Conservation (phyloP, 768 basidiomycete genomes). For the Macrolepiota dolichaula region DNA sequence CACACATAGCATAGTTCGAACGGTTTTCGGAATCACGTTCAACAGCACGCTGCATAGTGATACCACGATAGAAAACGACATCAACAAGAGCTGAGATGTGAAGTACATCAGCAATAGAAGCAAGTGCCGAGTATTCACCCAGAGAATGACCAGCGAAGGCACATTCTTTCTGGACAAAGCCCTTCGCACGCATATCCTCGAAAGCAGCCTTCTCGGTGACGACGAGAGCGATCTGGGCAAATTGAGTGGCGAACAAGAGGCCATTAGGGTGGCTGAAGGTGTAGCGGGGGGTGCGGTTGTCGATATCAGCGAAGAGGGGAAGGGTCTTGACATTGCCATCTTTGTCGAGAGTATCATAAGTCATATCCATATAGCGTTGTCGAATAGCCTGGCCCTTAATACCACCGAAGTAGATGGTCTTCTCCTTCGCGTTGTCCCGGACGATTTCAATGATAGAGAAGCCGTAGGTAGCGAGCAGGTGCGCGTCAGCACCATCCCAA, state of each 20-base stretch:
- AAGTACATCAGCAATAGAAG: conserved; percentile 95
- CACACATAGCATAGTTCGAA: conserved; percentile 98
- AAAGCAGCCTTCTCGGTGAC: conserved; percentile 98
- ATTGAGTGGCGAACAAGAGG: conserved; percentile 95
- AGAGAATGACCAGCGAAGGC: conserved; percentile 98
- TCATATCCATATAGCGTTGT: conserved; percentile 99
- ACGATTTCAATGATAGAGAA: conserved; percentile 99
- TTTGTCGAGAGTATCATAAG: conserved; percentile 95
- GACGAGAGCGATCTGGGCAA: conserved; percentile 97
- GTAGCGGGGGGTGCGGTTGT: conserved; percentile 90
- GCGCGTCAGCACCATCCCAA: conserved; percentile 95
- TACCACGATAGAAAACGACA: conserved; percentile 98
- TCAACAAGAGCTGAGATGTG: conserved; percentile 94
- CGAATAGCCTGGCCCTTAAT: conserved; percentile 98
- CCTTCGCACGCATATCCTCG: conserved; percentile 96
- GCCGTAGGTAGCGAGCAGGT: conserved; percentile 91
- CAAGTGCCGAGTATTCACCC: conserved; percentile 97
- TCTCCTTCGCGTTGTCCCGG: conserved; percentile 96
- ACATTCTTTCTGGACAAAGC: conserved; percentile 88
- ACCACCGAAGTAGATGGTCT: conserved; percentile 98
- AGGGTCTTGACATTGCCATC: conserved; percentile 95
- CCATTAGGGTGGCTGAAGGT: conserved; percentile 98
- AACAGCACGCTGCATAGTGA: conserved; percentile 99
- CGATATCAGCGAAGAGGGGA: conserved; percentile 94
- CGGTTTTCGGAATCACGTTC: conserved; percentile 92